Conservation (phyloP, 1,284 basidiomycete species). For the Wolfiporia cocos region DNA sequence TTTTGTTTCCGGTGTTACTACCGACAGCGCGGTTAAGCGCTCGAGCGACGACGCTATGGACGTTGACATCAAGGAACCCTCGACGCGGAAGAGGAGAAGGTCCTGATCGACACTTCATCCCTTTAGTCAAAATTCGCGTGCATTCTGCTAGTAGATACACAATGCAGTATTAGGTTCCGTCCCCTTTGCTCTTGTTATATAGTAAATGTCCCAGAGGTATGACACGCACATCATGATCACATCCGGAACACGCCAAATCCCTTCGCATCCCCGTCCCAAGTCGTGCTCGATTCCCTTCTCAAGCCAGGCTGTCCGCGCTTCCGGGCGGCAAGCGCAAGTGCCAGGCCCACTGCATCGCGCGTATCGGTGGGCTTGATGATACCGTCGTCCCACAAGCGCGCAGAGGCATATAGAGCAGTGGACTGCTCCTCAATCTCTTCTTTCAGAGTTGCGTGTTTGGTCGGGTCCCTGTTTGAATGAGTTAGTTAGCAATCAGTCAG, state of each 20-base stretch:
- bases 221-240: conserved; percentile 35
- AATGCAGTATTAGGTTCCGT: too few species aligned
- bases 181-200: too few species aligned
- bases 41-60: conserved; percentile 22
- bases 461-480: conserved; percentile 51
- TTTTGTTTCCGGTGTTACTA: conserved; percentile 1
- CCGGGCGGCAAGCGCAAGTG: conserved; percentile 69
- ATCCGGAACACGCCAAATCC: conserved; percentile 90
- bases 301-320: conserved; percentile 21
- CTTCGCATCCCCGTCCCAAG: conserved; percentile 69
- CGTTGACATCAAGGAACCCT: conserved; percentile 18
- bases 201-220: too few species aligned
- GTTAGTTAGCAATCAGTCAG: too few species aligned
- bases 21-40: conserved; percentile 12
- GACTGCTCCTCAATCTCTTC: conserved; percentile 85
- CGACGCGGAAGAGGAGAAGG: conserved; percentile 19
- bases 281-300: conserved; percentile 30
- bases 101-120: too few species aligned
- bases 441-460: conserved; percentile 69
- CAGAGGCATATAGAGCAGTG: conserved; percentile 81
- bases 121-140: too few species aligned
- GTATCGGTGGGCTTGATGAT: conserved; percentile 93
- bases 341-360: conserved; percentile 81
- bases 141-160: too few species aligned
- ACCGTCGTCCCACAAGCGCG: conserved; percentile 92